Base-by-base conservation (phyloP, 345 rosid species). In the Salix suchowensis region DNA sequence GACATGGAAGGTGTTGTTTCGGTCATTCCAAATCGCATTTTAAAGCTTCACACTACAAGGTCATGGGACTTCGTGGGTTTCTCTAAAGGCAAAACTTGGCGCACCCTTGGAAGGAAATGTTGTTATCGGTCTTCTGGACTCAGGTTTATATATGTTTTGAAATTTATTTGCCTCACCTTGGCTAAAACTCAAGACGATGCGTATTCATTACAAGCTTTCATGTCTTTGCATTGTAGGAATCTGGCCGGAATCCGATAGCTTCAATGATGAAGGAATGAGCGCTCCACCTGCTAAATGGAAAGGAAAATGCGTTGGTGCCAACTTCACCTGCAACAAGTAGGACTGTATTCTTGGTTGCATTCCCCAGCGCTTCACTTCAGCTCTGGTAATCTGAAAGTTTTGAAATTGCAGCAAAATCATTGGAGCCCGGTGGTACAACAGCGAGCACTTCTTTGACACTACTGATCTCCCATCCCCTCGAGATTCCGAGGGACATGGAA, bases 241-340 rank as follows among this genome's bases (percentile, higher is more conserved):
- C 52, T 83, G 81, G 85, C 83, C 81, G 1, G 85, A 82, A 75
- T 71, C 79, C 2, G 62, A 44, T 1, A 82, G 85, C 74, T 82
- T 82, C 68, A 78, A 23, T 2, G 82, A 78, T 30, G 28, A 39
- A 21, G 76, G 74, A 55, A 74, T 71, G 72, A 72, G 77, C 18
- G 61, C 83, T 42, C 74, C 81, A 15, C 82, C 86, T 2, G 37
- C 81, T 14, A 79, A 77, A 58, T 83, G 83, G 83, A 83, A 80
- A 74, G 86, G 86, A 67, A 76, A 23, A 24, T 79, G 83, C 74
- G 61, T 72, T 15, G 73, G 71, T 16, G 78, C 65, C 18, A 79
- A 79, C 61, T 82, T 83, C 74, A 79, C 82, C 26, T 83, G 85
- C 80, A 83, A 79, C 80, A 83, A 82, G 84, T 78, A 37, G 54